phyloP scores from a whole-genome alignment of 345 rosid genomes.

The Acer yangbiense region DNA sequence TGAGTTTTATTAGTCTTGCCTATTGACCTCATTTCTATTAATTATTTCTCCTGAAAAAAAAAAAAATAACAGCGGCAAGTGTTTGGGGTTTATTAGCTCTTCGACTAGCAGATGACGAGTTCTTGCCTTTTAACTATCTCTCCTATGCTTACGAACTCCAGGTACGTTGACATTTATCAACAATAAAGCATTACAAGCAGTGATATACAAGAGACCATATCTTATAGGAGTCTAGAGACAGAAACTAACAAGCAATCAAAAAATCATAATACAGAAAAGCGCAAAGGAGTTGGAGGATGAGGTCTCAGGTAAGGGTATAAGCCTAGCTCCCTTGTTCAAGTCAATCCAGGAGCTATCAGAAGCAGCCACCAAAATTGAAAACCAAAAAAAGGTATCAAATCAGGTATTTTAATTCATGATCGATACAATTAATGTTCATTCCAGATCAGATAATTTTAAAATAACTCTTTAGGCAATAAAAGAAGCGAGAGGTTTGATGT shows the following conservation, averaged over 20 bases:
- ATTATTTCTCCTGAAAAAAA: neutral
- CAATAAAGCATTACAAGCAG: neutral
- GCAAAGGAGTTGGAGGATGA: slow-evolving; percentile 54
- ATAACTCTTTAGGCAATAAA: slow-evolving; percentile 37
- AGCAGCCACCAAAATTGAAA: slow-evolving; percentile 53
- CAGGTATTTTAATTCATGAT: slow-evolving; percentile 13
- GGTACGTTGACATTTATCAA: slow-evolving; percentile 37
- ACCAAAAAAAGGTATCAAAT: slow-evolving; percentile 52
- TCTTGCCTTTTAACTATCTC: slow-evolving; percentile 71
- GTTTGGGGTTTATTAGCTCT: slow-evolving; percentile 79
- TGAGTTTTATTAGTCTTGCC: neutral
- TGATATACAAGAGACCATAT: neutral
- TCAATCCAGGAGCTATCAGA: slow-evolving; percentile 53
- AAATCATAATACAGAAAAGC: slow-evolving; percentile 41
- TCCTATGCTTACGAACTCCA: slow-evolving; percentile 70
- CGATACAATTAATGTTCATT: neutral
- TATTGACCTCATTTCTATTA: neutral
- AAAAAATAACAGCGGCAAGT: slow-evolving; percentile 51
- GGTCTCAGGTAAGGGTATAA: slow-evolving; percentile 40
- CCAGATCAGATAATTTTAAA: slow-evolving; percentile 11
- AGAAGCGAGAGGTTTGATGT: slow-evolving; percentile 40
- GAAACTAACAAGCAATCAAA: slow-evolving; percentile 15
- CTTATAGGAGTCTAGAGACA: neutral
- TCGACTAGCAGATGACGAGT: slow-evolving; percentile 70
- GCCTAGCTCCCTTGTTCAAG: slow-evolving; percentile 51